Evolutionary conservation across 805 yeast species (phyloP), one percentile per base, ranked within the genome.

Genomic region (Scheffersomyces lignosus): DNA sequence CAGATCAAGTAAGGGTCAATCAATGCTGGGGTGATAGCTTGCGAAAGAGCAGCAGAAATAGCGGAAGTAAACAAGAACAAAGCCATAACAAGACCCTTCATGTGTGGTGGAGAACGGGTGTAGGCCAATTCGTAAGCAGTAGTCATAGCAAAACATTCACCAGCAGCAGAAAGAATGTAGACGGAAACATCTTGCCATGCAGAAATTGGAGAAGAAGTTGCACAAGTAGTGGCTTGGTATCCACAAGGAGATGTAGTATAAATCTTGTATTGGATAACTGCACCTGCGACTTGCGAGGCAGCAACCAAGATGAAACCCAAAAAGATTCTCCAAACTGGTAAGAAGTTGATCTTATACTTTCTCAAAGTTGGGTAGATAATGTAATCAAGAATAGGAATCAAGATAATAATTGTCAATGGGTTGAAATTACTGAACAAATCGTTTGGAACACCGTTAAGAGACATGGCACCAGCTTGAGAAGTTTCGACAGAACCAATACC

Each of bases 51-150:
- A 15, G 78, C 69, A 4, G 78, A 62, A 40, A 75, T 35, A 3
- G 80, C 77, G 30, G 70, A 61, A 29, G 70, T 69, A 42, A 70
- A 62, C 34, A 65, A 58, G 54, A 62, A 64, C 32, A 65, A 47
- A 14, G 80, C 74, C 63, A 73, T 60, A 12, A 75, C 78, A 40
- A 75, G 60, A 27, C 78, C 73, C 49, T 71, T 70, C 75, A 75
- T 68, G 27, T 65, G 59, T 5, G 62, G 69, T 22, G 81, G 78
- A 4, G 80, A 62, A 50, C 74, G 60, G 3, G 78, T 66, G 53
- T 75, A 77, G 0, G 81, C 80, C 39, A 75, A 57, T 52, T 76
- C 80, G 47, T 75, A 76, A 23, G 72, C 77, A 10, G 80, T 74
- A 18, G 70, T 67, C 36, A 56, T 66, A 9, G 78, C 72, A 47